phyloP scores from a whole-genome alignment of 768 basidiomycete species.

The Tulasnella sp. region DNA sequence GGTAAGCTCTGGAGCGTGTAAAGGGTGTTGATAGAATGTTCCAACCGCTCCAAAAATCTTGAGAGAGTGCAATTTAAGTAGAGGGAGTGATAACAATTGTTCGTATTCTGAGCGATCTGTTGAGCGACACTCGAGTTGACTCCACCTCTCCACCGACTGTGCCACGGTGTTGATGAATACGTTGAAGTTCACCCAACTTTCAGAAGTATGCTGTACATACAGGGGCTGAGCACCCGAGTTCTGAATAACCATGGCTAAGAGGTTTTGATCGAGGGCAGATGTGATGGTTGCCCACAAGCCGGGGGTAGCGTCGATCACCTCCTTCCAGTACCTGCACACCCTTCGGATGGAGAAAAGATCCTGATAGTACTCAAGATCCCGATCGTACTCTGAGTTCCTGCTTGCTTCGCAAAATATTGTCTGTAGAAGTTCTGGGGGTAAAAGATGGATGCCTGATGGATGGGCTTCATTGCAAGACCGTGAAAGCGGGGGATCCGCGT shows the following conservation, averaged over 20 bases:
- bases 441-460: not conserved
- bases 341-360: not conserved
- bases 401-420: not conserved
- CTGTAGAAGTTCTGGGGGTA: not conserved
- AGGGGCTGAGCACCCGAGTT: not conserved
- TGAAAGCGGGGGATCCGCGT: too few species aligned
- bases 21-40: not conserved
- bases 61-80: not conserved
- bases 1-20: not conserved
- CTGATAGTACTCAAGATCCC: not conserved
- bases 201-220: too few species aligned
- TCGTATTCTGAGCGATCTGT: not conserved
- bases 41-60: not conserved
- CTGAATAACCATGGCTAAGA: not conserved
- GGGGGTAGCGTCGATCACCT: not conserved
- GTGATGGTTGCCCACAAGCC: not conserved
- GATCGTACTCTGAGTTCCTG: not conserved
- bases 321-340: not conserved
- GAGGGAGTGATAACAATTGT: not conserved
- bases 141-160: not conserved
- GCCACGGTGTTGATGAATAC: not conserved
- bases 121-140: not conserved
- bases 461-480: too few species aligned
- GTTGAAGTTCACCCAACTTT: not conserved
- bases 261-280: not conserved